phyloP scores from a whole-genome alignment of 176 grass and related monocot genomes.

The Elaeis guineensis region DNA sequence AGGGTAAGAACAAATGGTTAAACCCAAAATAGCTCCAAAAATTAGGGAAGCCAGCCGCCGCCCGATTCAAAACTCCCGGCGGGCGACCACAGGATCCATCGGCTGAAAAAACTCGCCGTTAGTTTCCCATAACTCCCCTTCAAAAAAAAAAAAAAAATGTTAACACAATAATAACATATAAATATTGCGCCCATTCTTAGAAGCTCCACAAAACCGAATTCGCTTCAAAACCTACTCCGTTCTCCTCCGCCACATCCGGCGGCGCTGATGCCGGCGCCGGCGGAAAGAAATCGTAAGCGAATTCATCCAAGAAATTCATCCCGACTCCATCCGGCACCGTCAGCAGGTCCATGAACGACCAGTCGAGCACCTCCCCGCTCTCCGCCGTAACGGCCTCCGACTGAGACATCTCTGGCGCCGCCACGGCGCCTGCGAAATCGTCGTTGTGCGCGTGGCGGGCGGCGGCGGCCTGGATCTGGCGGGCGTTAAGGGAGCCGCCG shows the following conservation, averaged over 20 bases:
- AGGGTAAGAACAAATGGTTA: background rate
- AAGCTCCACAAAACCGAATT: constrained; percentile 1
- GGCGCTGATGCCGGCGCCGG: background rate
- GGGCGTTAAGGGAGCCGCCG: background rate
- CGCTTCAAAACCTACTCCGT: background rate
- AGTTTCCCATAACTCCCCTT: background rate
- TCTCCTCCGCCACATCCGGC: background rate
- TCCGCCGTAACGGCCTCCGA: background rate
- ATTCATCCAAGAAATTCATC: background rate
- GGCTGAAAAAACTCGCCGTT: background rate
- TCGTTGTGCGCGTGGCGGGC: background rate
- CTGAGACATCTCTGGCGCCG: background rate
- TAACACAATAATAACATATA: background rate
- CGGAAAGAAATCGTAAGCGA: background rate
- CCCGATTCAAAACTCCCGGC: background rate
- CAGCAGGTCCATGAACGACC: background rate
- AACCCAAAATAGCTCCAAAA: background rate
- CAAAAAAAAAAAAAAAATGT: background rate
- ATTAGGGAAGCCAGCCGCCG: background rate
- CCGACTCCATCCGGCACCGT: background rate
- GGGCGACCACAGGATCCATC: background rate
- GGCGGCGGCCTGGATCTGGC: background rate
- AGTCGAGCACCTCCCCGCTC: constrained; percentile 1
- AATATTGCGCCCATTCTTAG: background rate
- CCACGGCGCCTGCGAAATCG: background rate